Evolutionary conservation across 345 rosid genomes (phyloP), one percentile per base, ranked within the genome.

Genomic region (Hibiscus tridactylites): DNA sequence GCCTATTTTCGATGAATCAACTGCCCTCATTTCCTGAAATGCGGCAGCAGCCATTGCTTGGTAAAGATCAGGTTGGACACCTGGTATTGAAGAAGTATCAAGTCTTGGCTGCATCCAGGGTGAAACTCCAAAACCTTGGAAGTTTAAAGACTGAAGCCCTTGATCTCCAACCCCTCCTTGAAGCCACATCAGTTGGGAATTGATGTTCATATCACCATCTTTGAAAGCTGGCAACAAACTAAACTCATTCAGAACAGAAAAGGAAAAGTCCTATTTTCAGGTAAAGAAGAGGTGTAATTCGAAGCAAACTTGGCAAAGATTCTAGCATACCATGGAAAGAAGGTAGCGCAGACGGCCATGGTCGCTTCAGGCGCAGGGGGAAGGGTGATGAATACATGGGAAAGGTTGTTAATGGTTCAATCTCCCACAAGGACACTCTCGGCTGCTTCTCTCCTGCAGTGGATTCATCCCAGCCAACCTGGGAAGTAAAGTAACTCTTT

Each of bases 391-490:
- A 93, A 77, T 95, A 95, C 96, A 90, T 92, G 0, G 97, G 99
- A 77, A 95, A 95, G 42, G 99, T 95, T 61, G 97, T 86, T 63
- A 95, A 81, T 19, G 99, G 99, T 75, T 95, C 99, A 77, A 95
- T 90, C 81, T 95, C 97, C 99, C 99, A 92, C 35, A 95, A 75
- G 24, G 99, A 95, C 62, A 95, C 99, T 74, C 99, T 84, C 5
- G 97, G 99, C 77, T 95, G 99, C 85, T 91, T 89, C 81, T 95
- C 99, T 39, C 99, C 99, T 16, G 97, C 97, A 3, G 97, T 90
- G 49, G 97, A 95, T 73, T 95, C 99, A 73, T 95, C 99, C 99
- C 99, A 95, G 26, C 99, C 99, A 73, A 95, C 99, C 98, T 94
- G 81, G 79, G 85, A 35, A 24, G 7, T 13, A 11, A 7, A 16